Base-by-base conservation (phyloP, 257 asterid genomes). In the Apocynum venetum region DNA sequence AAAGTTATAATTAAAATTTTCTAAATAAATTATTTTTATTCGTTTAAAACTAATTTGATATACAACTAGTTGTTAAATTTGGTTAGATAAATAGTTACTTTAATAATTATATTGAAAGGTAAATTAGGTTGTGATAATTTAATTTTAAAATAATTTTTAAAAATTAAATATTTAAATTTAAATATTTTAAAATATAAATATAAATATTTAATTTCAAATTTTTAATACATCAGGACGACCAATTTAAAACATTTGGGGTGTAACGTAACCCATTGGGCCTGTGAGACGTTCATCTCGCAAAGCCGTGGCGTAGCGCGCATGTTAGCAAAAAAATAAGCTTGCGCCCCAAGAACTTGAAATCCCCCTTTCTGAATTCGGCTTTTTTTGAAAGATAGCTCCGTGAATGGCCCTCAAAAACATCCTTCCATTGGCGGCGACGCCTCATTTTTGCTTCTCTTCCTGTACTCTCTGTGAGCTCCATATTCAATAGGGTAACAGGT, bases 361-460 rank as follows among this genome's bases (percentile, higher is more conserved):
- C 53, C n/a, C 44, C 25, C 57, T 57, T 72, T 35, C 64, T 49
- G 56, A 5, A 3, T 51, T 10, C 61, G 4, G n/a, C 56, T 72
- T 65, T 41, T 25, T 46, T 40, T 10, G 40, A 61, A 61, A 11
- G 68, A 31, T 4, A 61, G 8, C 12, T 12, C 20, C 13, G 17
- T 9, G 20, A 71, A 51, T 47, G 75, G 59, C 25, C 13, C 17
- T 51, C 75, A 31, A 8, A 71, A 11, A 71, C 19, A 25, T 35
- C 46, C 17, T 17, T 35, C 75, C 0, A 11, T 47, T 71, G 75
- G 61, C 75, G 75, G 75, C 75, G 47, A 31, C n/a, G n/a, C 75
- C 40, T 4, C 19, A 1, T 4, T 8, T 25, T 47, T 31, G 19
- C 64, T 72, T 7, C 63, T 48, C 6, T 47, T 2, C 31, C 43